Conservation (phyloP, 2,329 filamentous ascomycete genomes). For the Colletotrichum phormii region DNA sequence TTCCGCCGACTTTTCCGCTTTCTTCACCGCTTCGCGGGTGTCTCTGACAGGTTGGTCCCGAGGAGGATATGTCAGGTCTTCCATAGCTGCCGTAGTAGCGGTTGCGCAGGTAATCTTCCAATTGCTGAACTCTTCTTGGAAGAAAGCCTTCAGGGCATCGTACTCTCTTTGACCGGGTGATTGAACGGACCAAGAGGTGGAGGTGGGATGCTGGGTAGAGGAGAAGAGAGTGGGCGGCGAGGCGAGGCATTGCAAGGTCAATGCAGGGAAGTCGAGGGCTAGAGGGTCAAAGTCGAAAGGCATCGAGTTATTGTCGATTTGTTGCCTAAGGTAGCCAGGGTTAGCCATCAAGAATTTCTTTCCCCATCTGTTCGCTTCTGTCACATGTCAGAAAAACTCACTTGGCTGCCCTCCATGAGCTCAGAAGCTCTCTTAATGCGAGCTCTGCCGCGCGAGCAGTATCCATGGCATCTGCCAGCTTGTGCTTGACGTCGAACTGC, state of each 20-base stretch:
- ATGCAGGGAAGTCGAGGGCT: conserved; percentile 84
- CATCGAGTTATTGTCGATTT: conserved; percentile 65
- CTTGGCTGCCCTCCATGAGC: conserved; percentile 86
- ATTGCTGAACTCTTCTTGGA: conserved; percentile 74
- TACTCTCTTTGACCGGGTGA: conserved; percentile 81
- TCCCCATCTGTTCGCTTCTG: background rate
- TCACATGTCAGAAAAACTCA: conserved; percentile 54
- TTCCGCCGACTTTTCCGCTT: conserved; percentile 64
- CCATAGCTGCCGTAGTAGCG: conserved; percentile 60
- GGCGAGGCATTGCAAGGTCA: conserved; percentile 84
- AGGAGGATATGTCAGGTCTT: conserved; percentile 64
- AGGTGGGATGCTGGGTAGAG: conserved; percentile 80
- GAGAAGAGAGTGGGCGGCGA: conserved; percentile 86
- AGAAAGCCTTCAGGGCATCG: conserved; percentile 75
- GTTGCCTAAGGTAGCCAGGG: conserved; percentile 53
- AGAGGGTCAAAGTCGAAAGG: conserved; percentile 87
- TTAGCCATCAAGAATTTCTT: conserved; percentile 16
- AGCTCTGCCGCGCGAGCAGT: conserved; percentile 86
- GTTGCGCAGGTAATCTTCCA: conserved; percentile 69
- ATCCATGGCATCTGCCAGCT: conserved; percentile 77
- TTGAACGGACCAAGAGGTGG: conserved; percentile 83
- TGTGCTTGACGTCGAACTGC: conserved; percentile 73
- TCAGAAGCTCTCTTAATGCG: conserved; percentile 84
- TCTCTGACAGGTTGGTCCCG: conserved; percentile 52
- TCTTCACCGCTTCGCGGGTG: conserved; percentile 59